phyloP scores from a whole-genome alignment of 257 asterid species.

The Solanum arcanum region DNA sequence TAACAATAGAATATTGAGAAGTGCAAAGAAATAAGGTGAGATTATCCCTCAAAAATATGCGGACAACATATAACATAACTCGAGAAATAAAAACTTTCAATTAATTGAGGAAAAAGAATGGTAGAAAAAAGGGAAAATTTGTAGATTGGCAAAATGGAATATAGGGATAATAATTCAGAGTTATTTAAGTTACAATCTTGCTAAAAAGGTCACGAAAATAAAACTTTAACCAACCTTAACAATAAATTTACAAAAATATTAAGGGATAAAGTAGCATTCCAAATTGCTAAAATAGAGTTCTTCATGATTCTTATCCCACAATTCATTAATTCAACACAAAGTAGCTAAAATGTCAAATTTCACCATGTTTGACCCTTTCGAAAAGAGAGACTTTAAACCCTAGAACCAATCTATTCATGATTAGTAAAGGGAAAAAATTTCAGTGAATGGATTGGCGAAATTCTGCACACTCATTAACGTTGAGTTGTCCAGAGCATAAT shows the following conservation, averaged over 20 bases:
- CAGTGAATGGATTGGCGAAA: too few relatives aligned
- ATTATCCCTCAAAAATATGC: neutral
- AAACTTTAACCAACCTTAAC: neutral
- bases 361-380: too few relatives aligned
- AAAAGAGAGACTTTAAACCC: too few relatives aligned
- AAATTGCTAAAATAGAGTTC: neutral
- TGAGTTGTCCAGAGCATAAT: too few relatives aligned
- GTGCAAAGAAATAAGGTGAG: neutral
- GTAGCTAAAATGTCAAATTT: too few relatives aligned
- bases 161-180: neutral
- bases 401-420: too few relatives aligned
- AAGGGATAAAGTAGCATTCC: neutral
- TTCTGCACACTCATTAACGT: too few relatives aligned
- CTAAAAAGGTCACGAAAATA: neutral
- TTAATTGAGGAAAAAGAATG: neutral
- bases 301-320: too few relatives aligned
- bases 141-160: neutral
- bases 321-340: too few relatives aligned
- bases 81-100: neutral
- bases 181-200: neutral
- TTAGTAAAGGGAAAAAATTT: too few relatives aligned
- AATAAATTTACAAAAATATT: too few relatives aligned
- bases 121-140: too few relatives aligned
- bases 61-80: neutral
- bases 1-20: neutral